A percentile compares a stretch with the other conserved stretches of the same genome.
Evolutionary conservation across 805 yeast genomes (phyloP).

Genomic region (Teunomyces pallodes): DNA sequence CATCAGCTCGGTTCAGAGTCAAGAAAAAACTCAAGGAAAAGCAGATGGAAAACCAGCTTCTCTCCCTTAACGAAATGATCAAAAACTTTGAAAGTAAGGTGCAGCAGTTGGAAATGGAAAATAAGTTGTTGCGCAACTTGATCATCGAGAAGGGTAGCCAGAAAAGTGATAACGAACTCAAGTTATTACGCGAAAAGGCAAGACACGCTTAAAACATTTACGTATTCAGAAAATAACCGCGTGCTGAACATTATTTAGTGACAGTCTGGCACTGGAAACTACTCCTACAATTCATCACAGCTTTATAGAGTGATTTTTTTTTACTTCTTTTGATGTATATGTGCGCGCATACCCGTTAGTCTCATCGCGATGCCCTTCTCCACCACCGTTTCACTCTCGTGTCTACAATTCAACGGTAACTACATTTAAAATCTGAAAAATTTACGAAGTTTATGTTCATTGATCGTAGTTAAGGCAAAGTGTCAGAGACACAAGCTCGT

Average conservation of each 20-base stretch:
- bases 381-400: not conserved
- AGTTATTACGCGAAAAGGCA: slow-evolving; percentile 31
- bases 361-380: not conserved
- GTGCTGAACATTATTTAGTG: no score
- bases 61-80: slow-evolving; percentile 44
- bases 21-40: slow-evolving; percentile 60
- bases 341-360: not conserved
- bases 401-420: no score
- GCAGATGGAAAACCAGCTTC: slow-evolving; percentile 52
- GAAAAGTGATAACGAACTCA: slow-evolving; percentile 38
- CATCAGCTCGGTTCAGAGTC: slow-evolving; percentile 61
- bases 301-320: not conserved
- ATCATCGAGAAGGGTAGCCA: slow-evolving; percentile 49
- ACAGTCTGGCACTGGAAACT: not conserved
- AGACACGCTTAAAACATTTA: slow-evolving; percentile 1
- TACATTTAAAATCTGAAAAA: not conserved
- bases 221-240: no score
- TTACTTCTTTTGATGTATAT: not conserved
- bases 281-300: not conserved
- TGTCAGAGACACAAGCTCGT: no score
- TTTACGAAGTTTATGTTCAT: not conserved
- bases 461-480: no score
- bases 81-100: slow-evolving; percentile 44
- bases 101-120: slow-evolving; percentile 60
- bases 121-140: slow-evolving; percentile 52